Conservation (phyloP, 169 alveolate genomes). For the Perkinsus chesapeaki region DNA sequence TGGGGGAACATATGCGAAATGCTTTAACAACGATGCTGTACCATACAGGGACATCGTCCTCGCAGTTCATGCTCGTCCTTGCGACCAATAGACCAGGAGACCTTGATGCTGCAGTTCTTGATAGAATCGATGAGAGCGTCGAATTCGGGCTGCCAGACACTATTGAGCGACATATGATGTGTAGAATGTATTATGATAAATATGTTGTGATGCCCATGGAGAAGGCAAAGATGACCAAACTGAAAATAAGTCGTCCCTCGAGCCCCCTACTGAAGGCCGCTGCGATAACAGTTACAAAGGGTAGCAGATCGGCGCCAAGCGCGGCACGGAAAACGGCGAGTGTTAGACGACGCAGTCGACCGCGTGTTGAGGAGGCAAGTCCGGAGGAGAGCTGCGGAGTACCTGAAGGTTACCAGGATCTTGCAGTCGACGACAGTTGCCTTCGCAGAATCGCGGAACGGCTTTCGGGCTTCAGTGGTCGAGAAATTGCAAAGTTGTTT, state of each 20-base stretch:
- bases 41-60: constrained; percentile 87
- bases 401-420: not conserved
- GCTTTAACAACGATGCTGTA: constrained; percentile 68
- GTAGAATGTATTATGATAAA: constrained; percentile 23
- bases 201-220: constrained; percentile 27
- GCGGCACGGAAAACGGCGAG: not conserved
- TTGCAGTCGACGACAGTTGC: not conserved
- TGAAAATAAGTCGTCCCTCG: not conserved
- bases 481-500: constrained; percentile 33
- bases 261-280: not conserved
- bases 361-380: constrained; percentile 8
- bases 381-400: constrained; percentile 3
- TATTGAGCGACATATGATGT: constrained; percentile 58
- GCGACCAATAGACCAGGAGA: constrained; percentile 87
- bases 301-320: not conserved
- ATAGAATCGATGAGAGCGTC: constrained; percentile 86
- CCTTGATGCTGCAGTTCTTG: constrained; percentile 78
- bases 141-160: constrained; percentile 80
- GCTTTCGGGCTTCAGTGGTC: constrained; percentile 10
- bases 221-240: not conserved
- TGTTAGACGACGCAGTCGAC: not conserved
- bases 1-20: constrained; percentile 81
- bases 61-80: constrained; percentile 69
- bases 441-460: not conserved
- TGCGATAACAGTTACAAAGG: not conserved